These are phyloP conservation scores for Eucalyptus leucophloia DNA, from an alignment of 345 rosid species.

Conservation along the genomic window DNA sequence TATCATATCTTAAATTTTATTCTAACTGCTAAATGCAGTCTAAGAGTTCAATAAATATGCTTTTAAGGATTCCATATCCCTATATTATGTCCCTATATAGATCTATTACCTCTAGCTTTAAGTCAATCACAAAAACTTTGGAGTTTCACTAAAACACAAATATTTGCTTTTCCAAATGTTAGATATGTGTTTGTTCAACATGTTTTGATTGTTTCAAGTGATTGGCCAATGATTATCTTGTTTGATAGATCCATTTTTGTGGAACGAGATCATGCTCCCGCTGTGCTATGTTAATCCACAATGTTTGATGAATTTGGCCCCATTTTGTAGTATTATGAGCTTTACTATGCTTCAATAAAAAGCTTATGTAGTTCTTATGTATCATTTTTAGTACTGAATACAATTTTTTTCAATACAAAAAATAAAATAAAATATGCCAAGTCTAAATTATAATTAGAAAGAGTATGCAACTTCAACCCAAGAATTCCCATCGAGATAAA, in stretches of 20 bases:
- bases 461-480: not conserved
- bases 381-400: too few relatives aligned
- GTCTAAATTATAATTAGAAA: not conserved
- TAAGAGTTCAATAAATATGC: not conserved
- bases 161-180: not conserved
- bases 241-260: too few relatives aligned
- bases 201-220: not conserved
- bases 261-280: not conserved
- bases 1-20: too few relatives aligned
- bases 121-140: not conserved
- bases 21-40: rapidly evolving
- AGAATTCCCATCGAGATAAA: not conserved
- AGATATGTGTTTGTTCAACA: not conserved
- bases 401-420: not conserved
- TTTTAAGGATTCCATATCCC: not conserved
- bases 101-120: not conserved
- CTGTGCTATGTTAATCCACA: not conserved
- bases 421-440: not conserved
- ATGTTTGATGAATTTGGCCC: not conserved
- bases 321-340: not conserved
- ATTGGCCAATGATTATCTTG: too few relatives aligned
- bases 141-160: not conserved
- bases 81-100: too few relatives aligned
- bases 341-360: not conserved
- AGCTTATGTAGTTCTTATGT: not conserved